A percentile compares a stretch with the other conserved stretches of the same genome.
Conservation (phyloP, 371 early-diverging fungal genomes). For the Rhizomucor miehei region DNA sequence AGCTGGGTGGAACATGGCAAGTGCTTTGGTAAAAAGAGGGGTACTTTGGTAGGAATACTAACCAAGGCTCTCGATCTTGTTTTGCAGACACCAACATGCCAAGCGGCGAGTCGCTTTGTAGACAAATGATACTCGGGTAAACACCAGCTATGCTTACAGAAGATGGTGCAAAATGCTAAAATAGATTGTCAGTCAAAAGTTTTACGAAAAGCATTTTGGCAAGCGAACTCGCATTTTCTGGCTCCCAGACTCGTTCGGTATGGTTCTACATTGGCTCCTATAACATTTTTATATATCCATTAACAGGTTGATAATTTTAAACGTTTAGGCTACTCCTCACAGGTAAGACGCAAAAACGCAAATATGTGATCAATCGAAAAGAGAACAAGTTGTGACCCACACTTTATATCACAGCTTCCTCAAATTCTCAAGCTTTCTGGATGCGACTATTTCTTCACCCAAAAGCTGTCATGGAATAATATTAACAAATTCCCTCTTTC, state of each 20-base stretch:
- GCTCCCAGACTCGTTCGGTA: conserved; percentile 93
- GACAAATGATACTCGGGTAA: conserved; percentile 89
- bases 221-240: conserved; percentile 82
- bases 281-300: no score
- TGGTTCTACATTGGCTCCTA: no score
- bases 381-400: not conserved
- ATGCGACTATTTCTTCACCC: conserved; percentile 94
- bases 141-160: not conserved
- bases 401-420: conserved; percentile 70
- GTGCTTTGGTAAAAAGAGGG: not conserved
- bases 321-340: not conserved
- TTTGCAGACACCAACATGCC: conserved; percentile 91
- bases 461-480: conserved; percentile 97
- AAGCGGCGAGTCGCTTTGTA: conserved; percentile 89
- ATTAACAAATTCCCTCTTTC: conserved; percentile 97
- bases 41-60: not conserved
- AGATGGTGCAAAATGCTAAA: not conserved
- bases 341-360: no score
- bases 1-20: conserved; percentile 55
- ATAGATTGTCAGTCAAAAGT: conserved; percentile 62
- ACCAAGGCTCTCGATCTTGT: no score
- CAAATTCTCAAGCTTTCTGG: conserved; percentile 85
- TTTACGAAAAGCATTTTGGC: conserved; percentile 84
- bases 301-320: not conserved
- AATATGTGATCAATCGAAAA: conserved; percentile 1